Conservation (phyloP, 208 protist species). For the Trypanosoma vivax region DNA sequence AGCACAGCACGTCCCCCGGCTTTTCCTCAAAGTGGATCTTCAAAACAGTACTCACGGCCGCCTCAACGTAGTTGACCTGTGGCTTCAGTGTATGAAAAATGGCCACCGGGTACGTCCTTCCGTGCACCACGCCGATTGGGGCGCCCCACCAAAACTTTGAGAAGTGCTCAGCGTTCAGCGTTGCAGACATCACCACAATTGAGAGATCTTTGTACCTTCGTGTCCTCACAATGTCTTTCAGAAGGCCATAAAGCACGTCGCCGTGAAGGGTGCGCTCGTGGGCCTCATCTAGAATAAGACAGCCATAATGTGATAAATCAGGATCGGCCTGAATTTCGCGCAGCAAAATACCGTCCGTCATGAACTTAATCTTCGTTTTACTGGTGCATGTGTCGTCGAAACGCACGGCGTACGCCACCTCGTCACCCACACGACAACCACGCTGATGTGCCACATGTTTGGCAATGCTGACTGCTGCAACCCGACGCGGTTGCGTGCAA, state of each 20-base stretch:
- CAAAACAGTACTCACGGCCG: constrained; percentile 95
- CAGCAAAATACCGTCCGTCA: constrained; percentile 97
- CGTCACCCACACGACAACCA: constrained; percentile 55
- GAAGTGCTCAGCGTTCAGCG: constrained; percentile 94
- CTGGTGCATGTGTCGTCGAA: constrained; percentile 90
- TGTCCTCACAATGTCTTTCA: constrained; percentile 81
- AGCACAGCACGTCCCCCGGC: constrained; percentile 98
- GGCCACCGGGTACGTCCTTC: constrained; percentile 87
- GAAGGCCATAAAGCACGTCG: constrained; percentile 88
- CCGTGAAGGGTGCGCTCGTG: constrained; percentile 98
- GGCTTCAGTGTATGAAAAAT: constrained; percentile 92
- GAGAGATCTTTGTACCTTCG: constrained; percentile 62
- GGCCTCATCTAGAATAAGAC: constrained; percentile 99
- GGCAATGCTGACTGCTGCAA: constrained; percentile 95
- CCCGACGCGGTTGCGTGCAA: constrained; percentile 95
- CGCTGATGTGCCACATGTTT: constrained; percentile 91
- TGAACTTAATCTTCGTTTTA: constrained; percentile 90
- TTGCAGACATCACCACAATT: constrained; percentile 97
- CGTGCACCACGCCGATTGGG: constrained; percentile 87
- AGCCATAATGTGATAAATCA: constrained; percentile 89
- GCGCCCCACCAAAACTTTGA: constrained; percentile 92
- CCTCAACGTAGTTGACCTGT: constrained; percentile 96
- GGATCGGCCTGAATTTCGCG: constrained; percentile 93
- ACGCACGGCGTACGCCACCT: constrained; percentile 92
- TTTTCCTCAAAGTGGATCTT: constrained; percentile 95